Base-by-base conservation (phyloP, 768 basidiomycete genomes). In the Phanerochaete sordida region DNA sequence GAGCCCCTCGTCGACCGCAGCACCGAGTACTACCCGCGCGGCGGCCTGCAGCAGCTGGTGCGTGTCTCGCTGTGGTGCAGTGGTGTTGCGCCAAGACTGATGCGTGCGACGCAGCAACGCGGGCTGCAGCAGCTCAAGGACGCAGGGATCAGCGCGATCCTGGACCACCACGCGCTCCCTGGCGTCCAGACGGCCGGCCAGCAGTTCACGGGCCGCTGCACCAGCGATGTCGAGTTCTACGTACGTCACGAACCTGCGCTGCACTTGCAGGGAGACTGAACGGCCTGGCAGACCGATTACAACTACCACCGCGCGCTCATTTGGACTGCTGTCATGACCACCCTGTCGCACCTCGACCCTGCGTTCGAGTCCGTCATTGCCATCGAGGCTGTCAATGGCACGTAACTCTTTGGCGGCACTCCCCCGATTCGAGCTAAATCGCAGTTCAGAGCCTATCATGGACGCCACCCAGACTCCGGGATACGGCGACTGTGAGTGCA, bases 321-420 rank as follows among this genome's bases (percentile, higher is more conserved):
- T n/a, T 93, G 91, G 91, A 84, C 89, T 0, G 85, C 84, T 13
- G 87, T 92, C 21, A 91, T 92, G 86, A 87, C 91, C 0, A 72
- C 80, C 11, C 74, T 93, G 3, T 74, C 87, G 0, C 91, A 93
- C 64, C 72, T 88, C 33, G 86, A 91, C 67, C 79, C 89, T 5
- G 73, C 76, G 43, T 93, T 93, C 66, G 73, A 65, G 19, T 82
- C 76, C 31, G 89, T 88, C 19, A 85, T 87, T 45, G 76, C 87
- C 1, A 86, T 93, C 30, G 81, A 93, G 64, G 91, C 91, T 1
- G 77, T 87, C 27, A 93, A 93, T 62, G 61, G 61, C 53, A 31
- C 23, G 48, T 21, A 5, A n/a, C 26, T 7, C 39, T 13, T 33
- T 5, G 26, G 6, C 51, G 12, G 9, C 26, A 16, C 24, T 55